Evolutionary conservation across 768 basidiomycete genomes (phyloP).

Genomic region (Phallus indusiatus): DNA sequence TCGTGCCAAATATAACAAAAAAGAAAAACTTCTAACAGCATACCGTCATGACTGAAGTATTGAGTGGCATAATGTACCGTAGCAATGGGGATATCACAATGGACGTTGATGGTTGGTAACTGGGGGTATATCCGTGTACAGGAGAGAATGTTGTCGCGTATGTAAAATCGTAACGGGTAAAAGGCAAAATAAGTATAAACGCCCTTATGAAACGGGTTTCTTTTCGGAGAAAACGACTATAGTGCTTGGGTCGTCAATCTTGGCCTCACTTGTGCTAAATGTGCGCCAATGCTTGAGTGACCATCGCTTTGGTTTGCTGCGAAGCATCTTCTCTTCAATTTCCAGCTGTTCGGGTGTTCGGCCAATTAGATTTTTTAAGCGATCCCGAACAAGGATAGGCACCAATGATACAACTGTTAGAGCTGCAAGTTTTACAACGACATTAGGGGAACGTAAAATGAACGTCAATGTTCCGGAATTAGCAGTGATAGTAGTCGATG

Average conservation of each 20-base stretch:
- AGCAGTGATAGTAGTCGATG: conserved; percentile 38
- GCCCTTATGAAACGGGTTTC: neutral
- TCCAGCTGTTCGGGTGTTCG: neutral
- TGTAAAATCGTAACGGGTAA: neutral
- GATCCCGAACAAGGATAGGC: conserved; percentile 71
- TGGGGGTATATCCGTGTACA: neutral
- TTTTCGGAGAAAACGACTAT: neutral
- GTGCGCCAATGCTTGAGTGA: conserved; percentile 2
- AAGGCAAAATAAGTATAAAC: neutral
- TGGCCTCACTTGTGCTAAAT: neutral
- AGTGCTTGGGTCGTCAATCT: neutral
- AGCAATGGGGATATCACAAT: neutral
- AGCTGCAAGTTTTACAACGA: conserved; percentile 75
- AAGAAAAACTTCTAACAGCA: neutral
- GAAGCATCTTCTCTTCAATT: neutral
- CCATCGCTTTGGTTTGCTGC: neutral
- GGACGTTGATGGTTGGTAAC: neutral
- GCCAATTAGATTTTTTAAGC: conserved; percentile 47
- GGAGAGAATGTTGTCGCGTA: neutral
- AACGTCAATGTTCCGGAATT: conserved; percentile 74
- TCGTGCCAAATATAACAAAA: neutral
- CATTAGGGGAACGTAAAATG: conserved; percentile 72
- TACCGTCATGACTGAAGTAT: neutral
- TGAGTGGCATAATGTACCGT: neutral
- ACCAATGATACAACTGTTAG: conserved; percentile 79